Evolutionary conservation across 257 asterid genomes (phyloP).

Genomic region (Capsicum pubescens): DNA sequence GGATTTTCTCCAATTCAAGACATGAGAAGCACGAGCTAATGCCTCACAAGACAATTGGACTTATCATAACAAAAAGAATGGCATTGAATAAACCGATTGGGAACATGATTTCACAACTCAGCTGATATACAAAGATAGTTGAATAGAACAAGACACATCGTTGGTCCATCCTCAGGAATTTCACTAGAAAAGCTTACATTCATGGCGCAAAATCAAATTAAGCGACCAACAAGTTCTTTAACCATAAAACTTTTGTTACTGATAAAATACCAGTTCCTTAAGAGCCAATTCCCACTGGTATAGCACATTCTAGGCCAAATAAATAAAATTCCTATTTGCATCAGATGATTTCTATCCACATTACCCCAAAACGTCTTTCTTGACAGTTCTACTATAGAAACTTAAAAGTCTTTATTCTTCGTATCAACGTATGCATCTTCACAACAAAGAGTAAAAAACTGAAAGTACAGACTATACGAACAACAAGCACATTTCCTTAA

Average conservation of each 20-base stretch:
- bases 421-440: constrained; percentile 12
- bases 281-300: background rate
- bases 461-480: background rate
- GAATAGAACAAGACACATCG: background rate
- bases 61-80: background rate
- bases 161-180: background rate
- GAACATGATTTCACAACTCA: background rate
- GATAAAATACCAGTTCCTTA: background rate
- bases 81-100: background rate
- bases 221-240: background rate
- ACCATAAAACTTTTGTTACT: background rate
- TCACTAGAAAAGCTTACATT: background rate
- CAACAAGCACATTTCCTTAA: background rate
- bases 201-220: background rate
- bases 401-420: background rate
- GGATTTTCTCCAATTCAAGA: background rate
- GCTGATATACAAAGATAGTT: background rate
- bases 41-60: background rate
- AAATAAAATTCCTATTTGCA: background rate
- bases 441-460: background rate
- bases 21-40: background rate
- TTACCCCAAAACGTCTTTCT: background rate
- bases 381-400: background rate
- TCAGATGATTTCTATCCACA: background rate
- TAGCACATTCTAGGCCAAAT: background rate